These are phyloP conservation scores for Cryptosporidium baileyi DNA, from an alignment of 169 alveolate genomes.

Conservation along the genomic window DNA sequence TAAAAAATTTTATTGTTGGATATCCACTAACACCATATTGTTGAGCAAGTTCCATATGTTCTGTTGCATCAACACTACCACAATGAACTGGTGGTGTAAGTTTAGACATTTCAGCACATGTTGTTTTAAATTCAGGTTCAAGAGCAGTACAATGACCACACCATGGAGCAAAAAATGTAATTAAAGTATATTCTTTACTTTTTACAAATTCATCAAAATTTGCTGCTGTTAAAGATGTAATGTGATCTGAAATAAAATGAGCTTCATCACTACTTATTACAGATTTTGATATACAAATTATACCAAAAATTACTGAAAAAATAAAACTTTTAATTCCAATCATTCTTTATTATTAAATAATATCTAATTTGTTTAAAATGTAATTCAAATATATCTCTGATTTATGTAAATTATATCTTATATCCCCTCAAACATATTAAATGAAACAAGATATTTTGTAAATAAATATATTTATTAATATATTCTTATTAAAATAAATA, in stretches of 20 bases:
- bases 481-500: background rate
- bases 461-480: background rate
- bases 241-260: slow-evolving; percentile 62
- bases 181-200: slow-evolving; percentile 80
- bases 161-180: slow-evolving; percentile 94
- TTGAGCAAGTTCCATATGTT: slow-evolving; percentile 74
- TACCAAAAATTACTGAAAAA: slow-evolving; percentile 27
- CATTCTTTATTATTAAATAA: slow-evolving; percentile 6
- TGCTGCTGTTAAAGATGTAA: slow-evolving; percentile 74
- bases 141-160: slow-evolving; percentile 91
- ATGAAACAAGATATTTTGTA: background rate
- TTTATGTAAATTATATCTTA: too few species aligned
- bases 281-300: background rate
- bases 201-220: slow-evolving; percentile 84
- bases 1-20: slow-evolving; percentile 86
- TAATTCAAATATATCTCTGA: too few species aligned
- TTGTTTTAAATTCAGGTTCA: slow-evolving; percentile 89
- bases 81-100: slow-evolving; percentile 74
- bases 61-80: slow-evolving; percentile 88
- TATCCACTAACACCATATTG: slow-evolving; percentile 82
- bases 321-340: slow-evolving; percentile 11
- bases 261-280: slow-evolving; percentile 52
- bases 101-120: slow-evolving; percentile 80
- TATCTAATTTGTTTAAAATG: too few species aligned
- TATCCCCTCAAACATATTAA: too few species aligned